Base-by-base conservation (phyloP, 306 rosid genomes). In the Alnus rubra region DNA sequence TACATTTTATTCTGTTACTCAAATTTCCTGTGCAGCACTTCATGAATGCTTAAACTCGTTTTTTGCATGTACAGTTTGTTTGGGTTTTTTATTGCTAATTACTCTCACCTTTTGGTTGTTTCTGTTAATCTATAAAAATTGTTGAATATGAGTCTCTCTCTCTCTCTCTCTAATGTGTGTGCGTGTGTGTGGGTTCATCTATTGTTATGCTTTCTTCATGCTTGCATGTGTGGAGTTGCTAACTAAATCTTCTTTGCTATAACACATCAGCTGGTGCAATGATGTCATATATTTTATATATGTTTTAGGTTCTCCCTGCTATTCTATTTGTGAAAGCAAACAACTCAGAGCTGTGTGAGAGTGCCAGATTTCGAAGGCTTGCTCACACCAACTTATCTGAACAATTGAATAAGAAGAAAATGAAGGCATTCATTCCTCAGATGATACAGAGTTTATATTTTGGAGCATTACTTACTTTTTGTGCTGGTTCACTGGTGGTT, bases 341-440 rank as follows among this genome's bases (percentile, higher is more conserved):
- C 88, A 89, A 86, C 68, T 92, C 90, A 56, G 98, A 92, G 75
- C 56, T 33, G 64, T 86, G 88, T 69, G 98, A 94, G 89, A 88
- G 79, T 80, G 81, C 79, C 82, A 85, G 93, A 82, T 94, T 94
- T 86, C 79, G 78, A 84, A 89, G 82, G 86, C 91, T 94, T 76
- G 96, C 91, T 80, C 83, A 51, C 65, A 74, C 84, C 51, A 94
- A 94, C 87, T 82, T 83, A 72, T 87, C 67, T 74, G 88, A 81
- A 72, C 87, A 42, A 73, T 82, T 90, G 85, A 86, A 81, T 80
- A 94, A 92, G 87, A 94, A 83, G 86, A 94, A 86, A 83, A 90
- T 94, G 97, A 94, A 92, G 79, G 94, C 96, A 19, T 75, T 92
- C 59, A 88, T 90, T 86, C 98, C 98, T 76, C 98, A 88, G 89